Conservation (phyloP, 768 basidiomycete genomes). For the Auriscalpium orientale region DNA sequence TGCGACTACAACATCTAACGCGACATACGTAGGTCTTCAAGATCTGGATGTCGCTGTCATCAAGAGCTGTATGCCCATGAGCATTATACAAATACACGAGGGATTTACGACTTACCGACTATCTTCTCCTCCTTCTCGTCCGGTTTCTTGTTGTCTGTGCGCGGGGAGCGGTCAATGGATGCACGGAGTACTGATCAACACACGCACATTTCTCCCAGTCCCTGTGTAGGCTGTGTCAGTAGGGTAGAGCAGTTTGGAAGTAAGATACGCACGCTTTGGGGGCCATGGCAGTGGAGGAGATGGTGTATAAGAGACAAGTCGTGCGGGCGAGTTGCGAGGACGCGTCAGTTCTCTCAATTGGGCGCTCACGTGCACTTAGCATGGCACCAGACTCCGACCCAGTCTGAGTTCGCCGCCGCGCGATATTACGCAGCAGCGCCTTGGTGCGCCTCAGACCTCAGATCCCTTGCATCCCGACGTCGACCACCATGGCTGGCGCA, state of each 20-base stretch:
- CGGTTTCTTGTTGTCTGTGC: constrained; percentile 71
- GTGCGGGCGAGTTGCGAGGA: constrained; percentile 16
- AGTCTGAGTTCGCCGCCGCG: too few relatives aligned
- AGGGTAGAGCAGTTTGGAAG: constrained; percentile 1
- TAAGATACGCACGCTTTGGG: constrained; percentile 78
- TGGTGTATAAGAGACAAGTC: constrained; percentile 16
- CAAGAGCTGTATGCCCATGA: constrained; percentile 55
- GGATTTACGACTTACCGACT: constrained; percentile 17
- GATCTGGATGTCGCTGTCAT: constrained; percentile 98
- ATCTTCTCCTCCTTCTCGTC: constrained; percentile 93
- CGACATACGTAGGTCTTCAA: constrained; percentile 89
- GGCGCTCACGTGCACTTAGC: constrained; percentile 9
- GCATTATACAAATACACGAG: background rate
- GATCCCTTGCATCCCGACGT: background rate
- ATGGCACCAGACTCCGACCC: background rate
- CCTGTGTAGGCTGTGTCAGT: constrained; percentile 33
- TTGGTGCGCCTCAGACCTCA: background rate
- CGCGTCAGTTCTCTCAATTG: constrained; percentile 25
- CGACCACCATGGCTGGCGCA: constrained; percentile 75
- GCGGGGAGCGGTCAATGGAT: background rate
- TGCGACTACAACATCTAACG: background rate
- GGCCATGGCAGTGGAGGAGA: constrained; percentile 51
- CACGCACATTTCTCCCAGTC: constrained; percentile 97
- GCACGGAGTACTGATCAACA: background rate
- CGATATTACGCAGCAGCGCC: background rate